These are phyloP conservation scores for Phaffomyces antillensis DNA, from an alignment of 805 yeast species.

Conservation along the genomic window DNA sequence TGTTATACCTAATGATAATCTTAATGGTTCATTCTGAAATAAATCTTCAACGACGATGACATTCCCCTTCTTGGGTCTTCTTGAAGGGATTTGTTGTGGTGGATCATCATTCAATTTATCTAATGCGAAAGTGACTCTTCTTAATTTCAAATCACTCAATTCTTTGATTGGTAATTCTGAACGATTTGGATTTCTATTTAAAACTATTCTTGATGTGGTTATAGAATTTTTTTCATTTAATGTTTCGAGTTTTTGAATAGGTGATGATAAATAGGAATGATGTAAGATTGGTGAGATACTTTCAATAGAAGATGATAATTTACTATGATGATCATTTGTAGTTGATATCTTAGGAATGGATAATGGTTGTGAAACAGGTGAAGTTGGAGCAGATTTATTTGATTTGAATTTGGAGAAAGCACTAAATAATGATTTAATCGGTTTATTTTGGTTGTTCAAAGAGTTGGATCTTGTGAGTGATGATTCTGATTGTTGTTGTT, in stretches of 20 bases:
- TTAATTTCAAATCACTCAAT: slow-evolving; percentile 31
- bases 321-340: background rate
- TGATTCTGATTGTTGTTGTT: background rate
- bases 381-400: slow-evolving; percentile 11
- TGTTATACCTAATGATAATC: slow-evolving; percentile 63
- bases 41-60: slow-evolving; percentile 66
- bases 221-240: background rate
- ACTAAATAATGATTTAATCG: slow-evolving; percentile 24
- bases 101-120: slow-evolving; percentile 74
- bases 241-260: slow-evolving; percentile 5
- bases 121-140: slow-evolving; percentile 71
- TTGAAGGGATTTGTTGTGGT: slow-evolving; percentile 89
- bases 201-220: slow-evolving; percentile 25
- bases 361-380: slow-evolving; percentile 15
- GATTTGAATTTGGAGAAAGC: slow-evolving; percentile 24
- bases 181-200: slow-evolving; percentile 39
- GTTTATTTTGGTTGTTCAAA: slow-evolving; percentile 15
- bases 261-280: slow-evolving; percentile 4
- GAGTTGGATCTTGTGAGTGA: slow-evolving; percentile 1
- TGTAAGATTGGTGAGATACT: slow-evolving; percentile 12
- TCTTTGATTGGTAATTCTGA: slow-evolving; percentile 27
- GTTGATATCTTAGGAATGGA: slow-evolving; percentile 9
- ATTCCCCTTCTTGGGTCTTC: slow-evolving; percentile 76
- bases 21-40: slow-evolving; percentile 46
- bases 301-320: slow-evolving; percentile 9